phyloP scores from a whole-genome alignment of 805 yeast species.

The Starmerella kuoi region DNA sequence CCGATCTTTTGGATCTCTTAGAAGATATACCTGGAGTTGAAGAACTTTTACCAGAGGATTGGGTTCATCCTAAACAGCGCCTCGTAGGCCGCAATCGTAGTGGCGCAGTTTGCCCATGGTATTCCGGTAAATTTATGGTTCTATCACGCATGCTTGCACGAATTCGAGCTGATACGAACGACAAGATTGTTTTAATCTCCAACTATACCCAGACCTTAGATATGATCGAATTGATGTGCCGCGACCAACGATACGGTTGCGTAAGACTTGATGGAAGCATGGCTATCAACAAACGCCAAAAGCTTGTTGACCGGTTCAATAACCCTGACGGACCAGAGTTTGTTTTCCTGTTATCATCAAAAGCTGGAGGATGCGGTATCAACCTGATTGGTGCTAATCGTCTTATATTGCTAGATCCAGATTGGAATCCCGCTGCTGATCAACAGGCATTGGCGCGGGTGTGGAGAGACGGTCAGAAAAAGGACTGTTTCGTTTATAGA shows the following conservation, averaged over 20 bases:
- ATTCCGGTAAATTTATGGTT: conserved; percentile 76
- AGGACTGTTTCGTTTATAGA: conserved; percentile 88
- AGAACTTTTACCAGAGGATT: conserved; percentile 55
- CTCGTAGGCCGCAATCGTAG: conserved; percentile 39
- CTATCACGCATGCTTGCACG: conserved; percentile 72
- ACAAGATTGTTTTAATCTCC: conserved; percentile 86
- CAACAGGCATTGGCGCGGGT: conserved; percentile 96
- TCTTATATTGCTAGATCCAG: conserved; percentile 74
- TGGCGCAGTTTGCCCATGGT: conserved; percentile 64
- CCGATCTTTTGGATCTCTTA: conserved; percentile 66
- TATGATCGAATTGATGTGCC: conserved; percentile 75
- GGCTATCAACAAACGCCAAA: conserved; percentile 84
- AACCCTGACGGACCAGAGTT: conserved; percentile 83
- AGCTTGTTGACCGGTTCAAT: conserved; percentile 79
- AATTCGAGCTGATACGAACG: conserved; percentile 71
- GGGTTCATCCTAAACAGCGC: conserved; percentile 34
- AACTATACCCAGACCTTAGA: conserved; percentile 93
- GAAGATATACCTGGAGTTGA: conserved; percentile 66
- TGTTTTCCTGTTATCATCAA: conserved; percentile 77
- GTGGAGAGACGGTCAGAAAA: conserved; percentile 98
- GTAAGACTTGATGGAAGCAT: conserved; percentile 85
- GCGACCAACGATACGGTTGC: conserved; percentile 58
- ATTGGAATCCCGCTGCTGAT: conserved; percentile 98
- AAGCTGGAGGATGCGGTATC: conserved; percentile 98
- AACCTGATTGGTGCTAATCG: conserved; percentile 94